phyloP scores from a whole-genome alignment of 306 rosid genomes.

The Cucurbita moschata region DNA sequence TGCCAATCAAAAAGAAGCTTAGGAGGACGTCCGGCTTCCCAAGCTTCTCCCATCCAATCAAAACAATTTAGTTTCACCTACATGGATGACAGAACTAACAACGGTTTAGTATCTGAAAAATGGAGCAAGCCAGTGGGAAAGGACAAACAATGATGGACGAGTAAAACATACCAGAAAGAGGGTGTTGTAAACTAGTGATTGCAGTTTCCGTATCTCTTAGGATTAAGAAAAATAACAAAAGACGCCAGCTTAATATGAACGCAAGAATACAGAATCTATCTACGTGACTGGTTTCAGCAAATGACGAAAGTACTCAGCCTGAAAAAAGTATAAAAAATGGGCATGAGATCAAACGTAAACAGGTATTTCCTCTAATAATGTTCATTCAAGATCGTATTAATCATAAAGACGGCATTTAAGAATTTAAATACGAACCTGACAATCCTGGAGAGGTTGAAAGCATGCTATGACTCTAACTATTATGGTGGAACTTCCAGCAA shows the following conservation, averaged over 20 bases:
- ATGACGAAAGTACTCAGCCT: conserved; percentile 98
- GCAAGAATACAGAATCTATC: conserved; percentile 19
- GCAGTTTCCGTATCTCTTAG: conserved; percentile 30
- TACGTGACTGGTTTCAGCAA: conserved; percentile 98
- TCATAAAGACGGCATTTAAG: background rate
- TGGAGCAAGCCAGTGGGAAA: background rate
- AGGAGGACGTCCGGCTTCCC: conserved; percentile 33
- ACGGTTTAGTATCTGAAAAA: background rate
- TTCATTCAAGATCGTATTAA: background rate
- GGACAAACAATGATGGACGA: background rate
- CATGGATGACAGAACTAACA: background rate
- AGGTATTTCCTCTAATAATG: background rate
- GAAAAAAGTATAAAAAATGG: conserved; percentile 23
- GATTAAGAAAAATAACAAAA: conserved; percentile 48
- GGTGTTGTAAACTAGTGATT: conserved; percentile 36
- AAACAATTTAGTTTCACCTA: conserved; percentile 18
- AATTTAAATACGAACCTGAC: conserved; percentile 54
- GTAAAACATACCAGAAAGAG: conserved; percentile 44
- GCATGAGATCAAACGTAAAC: background rate
- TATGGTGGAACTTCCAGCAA: conserved; percentile 72
- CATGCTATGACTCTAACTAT: conserved; percentile 93
- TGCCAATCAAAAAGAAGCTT: conserved; percentile 33
- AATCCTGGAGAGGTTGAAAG: conserved; percentile 93
- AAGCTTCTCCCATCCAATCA: conserved; percentile 65
- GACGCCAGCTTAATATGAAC: conserved; percentile 48